Base-by-base conservation (phyloP, 345 rosid species). In the Eucalyptus urophylla region DNA sequence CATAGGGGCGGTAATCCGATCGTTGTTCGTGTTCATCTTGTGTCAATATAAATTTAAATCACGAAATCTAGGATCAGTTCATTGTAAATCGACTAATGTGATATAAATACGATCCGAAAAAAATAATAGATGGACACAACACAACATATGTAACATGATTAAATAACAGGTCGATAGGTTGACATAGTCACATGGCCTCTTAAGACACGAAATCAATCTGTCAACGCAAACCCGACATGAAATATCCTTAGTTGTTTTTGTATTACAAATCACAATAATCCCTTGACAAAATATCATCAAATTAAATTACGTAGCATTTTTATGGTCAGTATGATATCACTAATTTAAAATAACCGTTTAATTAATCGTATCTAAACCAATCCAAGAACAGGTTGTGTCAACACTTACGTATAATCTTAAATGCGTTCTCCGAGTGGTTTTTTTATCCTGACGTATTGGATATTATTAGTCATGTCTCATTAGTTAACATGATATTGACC, bases 91-190 rank as follows among this genome's bases (percentile, higher is more conserved):
- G 1, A 76, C 15, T 4, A 37, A 6, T 11, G 15, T 11, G 83
- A 40, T 12, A 37, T 24, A 2, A 37, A 37, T 76, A 11, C 3
- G 1, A 76, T 21, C 83, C 5, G 1, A 40, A 10, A 40, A 69
- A 40, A 76, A 37, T 76, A 40, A 76, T 4, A 2, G 6, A 76
- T 17, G 1, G 15, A 22, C 83, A 76, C 8, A 2, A 76, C 47
- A 43, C 8, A 0, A 40, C 47, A 44, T 2, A 3, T 6, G 47
- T 21, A 21, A 37, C 83, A 37, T 40, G 5, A 72, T 72, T 21
- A 40, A 21, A 40, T 40, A 40, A 76, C 2, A 37, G 1, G 11
- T 11, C 0, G 0, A 37, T 72, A 43, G 14, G 8, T 37, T 5
- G 25, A 72, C 6, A 7, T 4, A 3, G 8, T 19, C 8, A 4